Percentiles rank a stretch among this genome's conserved stretches.
Conservation (phyloP, 2,329 filamentous ascomycete genomes). For the Didymella keratinophila region DNA sequence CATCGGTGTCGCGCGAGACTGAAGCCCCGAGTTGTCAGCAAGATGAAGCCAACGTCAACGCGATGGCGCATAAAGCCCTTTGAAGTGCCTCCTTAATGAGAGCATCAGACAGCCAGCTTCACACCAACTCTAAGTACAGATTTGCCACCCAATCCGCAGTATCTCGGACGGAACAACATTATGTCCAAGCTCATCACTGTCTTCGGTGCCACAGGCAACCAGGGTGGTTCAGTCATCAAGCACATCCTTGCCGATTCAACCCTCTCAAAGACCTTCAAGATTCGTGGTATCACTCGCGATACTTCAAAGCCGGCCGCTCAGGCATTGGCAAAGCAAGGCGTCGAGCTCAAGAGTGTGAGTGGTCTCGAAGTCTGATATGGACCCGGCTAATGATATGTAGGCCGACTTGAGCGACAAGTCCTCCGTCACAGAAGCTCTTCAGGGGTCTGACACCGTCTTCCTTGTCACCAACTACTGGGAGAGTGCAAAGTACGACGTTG, state of each 20-base stretch:
- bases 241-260: constrained; percentile 55
- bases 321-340: constrained; percentile 28
- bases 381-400: constrained; percentile 43
- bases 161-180: no score
- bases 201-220: constrained; percentile 63
- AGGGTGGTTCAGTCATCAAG: constrained; percentile 59
- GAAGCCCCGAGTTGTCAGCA: constrained; percentile 7
- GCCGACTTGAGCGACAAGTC: constrained; percentile 53
- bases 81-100: neutral
- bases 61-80: constrained; percentile 3
- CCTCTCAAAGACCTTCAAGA: constrained; percentile 57
- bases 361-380: neutral
- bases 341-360: constrained; percentile 31
- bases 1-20: neutral
- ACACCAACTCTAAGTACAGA: no score
- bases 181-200: constrained; percentile 48
- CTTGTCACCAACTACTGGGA: constrained; percentile 52
- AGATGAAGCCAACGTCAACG: neutral
- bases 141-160: no score
- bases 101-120: constrained; percentile 4
- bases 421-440: constrained; percentile 54
- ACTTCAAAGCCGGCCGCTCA: constrained; percentile 30
- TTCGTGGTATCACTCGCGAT: constrained; percentile 62
- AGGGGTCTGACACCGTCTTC: constrained; percentile 59
- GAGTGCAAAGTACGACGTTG: constrained; percentile 21